Conservation (phyloP, 495 filamentous ascomycete species). For the Aspergillus sclerotiicarbonarius region DNA sequence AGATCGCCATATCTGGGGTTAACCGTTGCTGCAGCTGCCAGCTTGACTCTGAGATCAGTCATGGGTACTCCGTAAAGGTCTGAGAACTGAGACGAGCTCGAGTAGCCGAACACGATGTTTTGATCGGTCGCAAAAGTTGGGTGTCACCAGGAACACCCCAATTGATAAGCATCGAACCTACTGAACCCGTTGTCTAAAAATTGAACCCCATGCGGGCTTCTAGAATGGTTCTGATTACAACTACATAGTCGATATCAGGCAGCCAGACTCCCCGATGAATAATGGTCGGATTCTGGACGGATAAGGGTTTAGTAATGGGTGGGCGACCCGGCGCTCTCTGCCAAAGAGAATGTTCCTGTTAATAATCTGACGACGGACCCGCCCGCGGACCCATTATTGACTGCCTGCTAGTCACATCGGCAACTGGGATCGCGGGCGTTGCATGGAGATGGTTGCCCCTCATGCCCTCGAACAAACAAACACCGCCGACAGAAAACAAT, state of each 20-base stretch:
- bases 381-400: neutral
- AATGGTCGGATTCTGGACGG: neutral
- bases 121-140: no score
- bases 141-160: no score
- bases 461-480: neutral
- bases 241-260: neutral
- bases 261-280: neutral
- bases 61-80: no score
- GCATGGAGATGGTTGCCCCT: slow-evolving; percentile 4
- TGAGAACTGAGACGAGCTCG: neutral
- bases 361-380: slow-evolving; percentile 12
- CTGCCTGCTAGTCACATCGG: neutral
- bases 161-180: no score
- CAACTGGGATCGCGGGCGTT: neutral
- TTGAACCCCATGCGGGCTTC: neutral
- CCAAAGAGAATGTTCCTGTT: slow-evolving; percentile 16
- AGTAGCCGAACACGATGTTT: no score
- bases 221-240: neutral
- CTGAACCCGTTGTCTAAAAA: no score
- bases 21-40: neutral
- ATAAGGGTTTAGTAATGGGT: slow-evolving; percentile 4
- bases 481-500: neutral
- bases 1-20: neutral
- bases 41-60: neutral
- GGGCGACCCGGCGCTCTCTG: neutral